Base-by-base conservation (phyloP, 306 rosid genomes). In the Trifolium dubium region DNA sequence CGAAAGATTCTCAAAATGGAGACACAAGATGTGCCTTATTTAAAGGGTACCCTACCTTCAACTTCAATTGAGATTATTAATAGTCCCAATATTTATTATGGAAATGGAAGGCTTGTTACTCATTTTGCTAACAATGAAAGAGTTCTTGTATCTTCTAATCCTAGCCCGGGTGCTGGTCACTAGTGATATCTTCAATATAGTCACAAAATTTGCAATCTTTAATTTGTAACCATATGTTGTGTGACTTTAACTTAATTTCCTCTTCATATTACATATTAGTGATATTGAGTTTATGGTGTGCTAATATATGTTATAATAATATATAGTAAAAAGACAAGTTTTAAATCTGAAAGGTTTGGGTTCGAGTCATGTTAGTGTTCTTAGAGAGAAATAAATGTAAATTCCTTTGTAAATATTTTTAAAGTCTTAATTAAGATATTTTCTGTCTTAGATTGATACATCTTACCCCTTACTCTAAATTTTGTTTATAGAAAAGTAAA, bases 141-240 rank as follows among this genome's bases (percentile, higher is more conserved):
- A 31, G 8, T 75, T 69, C 19, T 80, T 2, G 8, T 0, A 6
- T 28, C 53, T 40, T 40, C 80, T 6, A 6, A 3, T 34, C 84
- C 84, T 11, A 80, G 84, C 55, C 84, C 84, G 4, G 73, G 80
- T 14, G 56, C 37, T 3, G 84, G 84, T 13, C 60, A 80, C 39
- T 0, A 15, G 6, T 73, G n/a, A 69, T 37, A 32, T 43, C 29
- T 55, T 51, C 15, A 23, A 6, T 31, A 14, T 23, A 23, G 23
- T 23, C 23, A 23, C 44, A 61, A 61, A 60, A 4, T 31, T 3
- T 7, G 6, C 5, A 3, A 55, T 55, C 29, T 62, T 8, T n/a
- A n/a, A n/a, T n/a, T n/a, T 35, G 67, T 62, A 62, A 15, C 7
- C 3, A 14, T 59, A 14, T 37, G 31, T 18, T 64, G 13, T 64